A percentile compares a stretch with the other conserved stretches of the same genome.
These are phyloP conservation scores for Talaromyces sp. DNA, from an alignment of 2,329 filamentous ascomycete genomes.

Conservation along the genomic window DNA sequence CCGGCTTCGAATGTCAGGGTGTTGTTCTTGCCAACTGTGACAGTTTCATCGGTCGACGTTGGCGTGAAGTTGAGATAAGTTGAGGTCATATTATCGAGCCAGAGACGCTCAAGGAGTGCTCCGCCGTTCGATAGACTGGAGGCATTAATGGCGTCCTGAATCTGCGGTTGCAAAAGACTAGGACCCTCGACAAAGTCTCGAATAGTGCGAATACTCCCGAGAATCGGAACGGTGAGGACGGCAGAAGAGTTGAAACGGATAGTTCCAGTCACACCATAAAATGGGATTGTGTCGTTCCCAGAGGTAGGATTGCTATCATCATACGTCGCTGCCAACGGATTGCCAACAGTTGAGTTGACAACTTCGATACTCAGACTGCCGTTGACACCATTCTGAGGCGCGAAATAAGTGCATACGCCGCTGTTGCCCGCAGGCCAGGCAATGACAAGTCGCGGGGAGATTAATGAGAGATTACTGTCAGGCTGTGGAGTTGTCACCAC, in stretches of 20 bases:
- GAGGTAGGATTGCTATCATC: slow-evolving; percentile 22
- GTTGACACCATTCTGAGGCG: slow-evolving; percentile 52
- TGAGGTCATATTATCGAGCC: slow-evolving; percentile 62
- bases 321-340: slow-evolving; percentile 50
- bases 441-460: slow-evolving; percentile 57
- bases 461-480: slow-evolving; percentile 53
- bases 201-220: slow-evolving; percentile 62
- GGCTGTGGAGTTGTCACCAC: slow-evolving; percentile 58
- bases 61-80: slow-evolving; percentile 52
- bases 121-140: slow-evolving; percentile 41
- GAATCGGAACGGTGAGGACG: slow-evolving; percentile 53
- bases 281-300: slow-evolving; percentile 34
- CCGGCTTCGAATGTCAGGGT: slow-evolving; percentile 50
- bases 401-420: slow-evolving; percentile 57
- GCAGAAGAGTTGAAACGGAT: slow-evolving; percentile 59
- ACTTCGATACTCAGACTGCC: slow-evolving; percentile 54
- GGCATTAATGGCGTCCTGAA: slow-evolving; percentile 55
- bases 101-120: slow-evolving; percentile 52
- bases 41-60: slow-evolving; percentile 21
- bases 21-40: slow-evolving; percentile 39
- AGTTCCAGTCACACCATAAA: slow-evolving; percentile 53
- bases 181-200: slow-evolving; percentile 61
- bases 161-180: slow-evolving; percentile 49
- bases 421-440: slow-evolving; percentile 67
- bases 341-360: slow-evolving; percentile 48